Evolutionary conservation across 139 green algal species (phyloP), one percentile per base, ranked within the genome.

Genomic region (Picochlorum sp.): DNA sequence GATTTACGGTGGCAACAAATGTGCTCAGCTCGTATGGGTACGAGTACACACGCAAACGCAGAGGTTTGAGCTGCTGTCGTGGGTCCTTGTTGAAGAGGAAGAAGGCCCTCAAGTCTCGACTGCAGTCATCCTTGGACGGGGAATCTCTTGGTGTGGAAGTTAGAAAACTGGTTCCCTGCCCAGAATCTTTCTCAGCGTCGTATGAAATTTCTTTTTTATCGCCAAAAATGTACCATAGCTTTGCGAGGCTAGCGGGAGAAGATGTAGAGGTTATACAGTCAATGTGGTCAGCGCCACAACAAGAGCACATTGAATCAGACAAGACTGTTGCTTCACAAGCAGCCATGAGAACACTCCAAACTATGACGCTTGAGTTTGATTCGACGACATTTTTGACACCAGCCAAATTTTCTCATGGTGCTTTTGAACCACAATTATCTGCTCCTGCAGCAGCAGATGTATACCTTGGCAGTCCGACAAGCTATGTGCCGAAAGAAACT

Each of bases 1-100:
- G 70, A 41, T 38, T 67, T 24, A 18, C 55, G 4, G 28, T 66
- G 20, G 52, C 58, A 18, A 45, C 67, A 21, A 7, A n/a, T 7
- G 62, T 45, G 28, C 44, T 76, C 54, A 21, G 31, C 50, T 16
- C 15, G 23, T 15, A 59, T 28, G 47, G 47, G 5, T 54, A 54
- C 47, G 6, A 6, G 47, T 54, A 54, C 7, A 7, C 1, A 13
- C 16, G 6, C 5, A 54, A 21, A 54, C 6, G 2, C 2, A 21
- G 47, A 54, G 16, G 47, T 21, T 54, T 54, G 4, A 20, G n/a
- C 11, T 26, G n/a, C 8, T 41, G 34, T 41, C 34, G 8, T 41
- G 34, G 34, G 8, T 6, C 34, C 9, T 7, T 41, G 34, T 11
- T 41, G 8, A 41, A 41, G 34, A 41, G 34, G 34, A 41, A 41